A percentile compares a stretch with the other conserved stretches of the same genome.
Conservation (phyloP, 129 eudicot species). For the Sambucus nigra region DNA sequence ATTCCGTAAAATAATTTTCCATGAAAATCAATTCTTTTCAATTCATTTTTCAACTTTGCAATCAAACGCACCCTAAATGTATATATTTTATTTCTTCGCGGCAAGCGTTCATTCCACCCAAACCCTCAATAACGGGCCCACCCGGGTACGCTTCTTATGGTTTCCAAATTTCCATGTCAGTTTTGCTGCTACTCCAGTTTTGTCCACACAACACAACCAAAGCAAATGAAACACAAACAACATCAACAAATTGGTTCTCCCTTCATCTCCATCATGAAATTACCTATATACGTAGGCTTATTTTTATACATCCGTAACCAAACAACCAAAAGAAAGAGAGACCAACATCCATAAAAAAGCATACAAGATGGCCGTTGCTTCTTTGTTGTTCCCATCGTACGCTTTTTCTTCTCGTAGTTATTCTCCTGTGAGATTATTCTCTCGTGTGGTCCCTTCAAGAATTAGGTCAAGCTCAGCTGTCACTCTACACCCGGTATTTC, state of each 20-base stretch:
- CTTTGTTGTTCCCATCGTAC: too few species aligned
- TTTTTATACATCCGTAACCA: constrained; percentile 33
- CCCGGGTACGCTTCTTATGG: too few species aligned
- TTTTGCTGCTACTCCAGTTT: neutral
- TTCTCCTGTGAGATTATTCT: constrained; percentile 12
- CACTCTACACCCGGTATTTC: too few species aligned
- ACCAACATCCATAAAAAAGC: constrained; percentile 4
- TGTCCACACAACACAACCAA: constrained; percentile 1
- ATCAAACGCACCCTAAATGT: too few species aligned
- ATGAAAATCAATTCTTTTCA: too few species aligned
- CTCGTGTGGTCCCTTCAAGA: constrained; percentile 13
- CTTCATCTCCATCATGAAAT: constrained; percentile 40
- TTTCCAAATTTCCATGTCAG: too few species aligned
- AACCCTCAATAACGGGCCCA: neutral
- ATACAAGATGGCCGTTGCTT: too few species aligned
- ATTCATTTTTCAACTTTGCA: too few species aligned
- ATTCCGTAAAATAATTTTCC: too few species aligned
- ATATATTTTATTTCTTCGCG: too few species aligned
- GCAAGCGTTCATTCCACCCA: neutral
- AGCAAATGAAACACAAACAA: neutral
- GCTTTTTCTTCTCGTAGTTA: constrained; percentile 9
- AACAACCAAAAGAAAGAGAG: constrained; percentile 17
- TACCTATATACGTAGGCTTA: constrained; percentile 49
- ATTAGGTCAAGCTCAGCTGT: constrained; percentile 42
- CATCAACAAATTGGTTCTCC: neutral